Conservation (phyloP, 176 grass and related monocot species). For the Cenchrus purpureus region DNA sequence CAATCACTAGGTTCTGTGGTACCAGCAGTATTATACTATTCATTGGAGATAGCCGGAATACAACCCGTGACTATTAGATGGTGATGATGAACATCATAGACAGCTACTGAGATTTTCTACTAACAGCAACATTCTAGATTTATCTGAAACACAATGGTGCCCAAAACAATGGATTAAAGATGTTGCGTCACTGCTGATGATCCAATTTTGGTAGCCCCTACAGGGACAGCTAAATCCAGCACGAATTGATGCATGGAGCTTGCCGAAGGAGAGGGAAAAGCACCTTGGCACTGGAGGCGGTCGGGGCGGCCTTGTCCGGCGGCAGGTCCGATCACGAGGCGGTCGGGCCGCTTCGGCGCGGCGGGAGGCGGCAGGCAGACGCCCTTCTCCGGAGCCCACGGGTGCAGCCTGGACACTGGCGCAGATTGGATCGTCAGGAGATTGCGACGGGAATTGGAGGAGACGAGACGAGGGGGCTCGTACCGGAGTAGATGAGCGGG, state of each 20-base stretch:
- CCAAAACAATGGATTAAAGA: constrained; percentile 2
- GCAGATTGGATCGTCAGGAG: constrained; percentile 42
- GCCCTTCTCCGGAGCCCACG: constrained; percentile 41
- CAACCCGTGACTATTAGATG: neutral
- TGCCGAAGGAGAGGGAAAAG: neutral
- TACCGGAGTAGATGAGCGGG: constrained; percentile 70
- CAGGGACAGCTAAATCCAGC: neutral
- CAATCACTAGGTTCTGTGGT: neutral
- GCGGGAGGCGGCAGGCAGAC: constrained; percentile 27
- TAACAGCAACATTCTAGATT: neutral
- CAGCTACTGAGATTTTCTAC: neutral
- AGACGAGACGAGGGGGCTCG: neutral
- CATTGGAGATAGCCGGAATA: neutral
- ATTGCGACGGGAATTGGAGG: constrained; percentile 10
- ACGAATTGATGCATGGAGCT: constrained; percentile 11
- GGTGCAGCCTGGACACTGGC: constrained; percentile 62
- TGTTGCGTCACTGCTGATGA: neutral
- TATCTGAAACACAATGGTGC: neutral
- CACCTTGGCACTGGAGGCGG: constrained; percentile 81
- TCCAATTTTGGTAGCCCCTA: neutral
- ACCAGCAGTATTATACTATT: neutral
- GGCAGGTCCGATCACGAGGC: constrained; percentile 58
- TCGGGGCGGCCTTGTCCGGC: constrained; percentile 68
- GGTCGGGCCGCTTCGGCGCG: constrained; percentile 36
- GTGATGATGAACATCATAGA: constrained; percentile 4